Evolutionary conservation across 202 grass and related monocot species (phyloP).

Genomic region (Elaeis oleifera): DNA sequence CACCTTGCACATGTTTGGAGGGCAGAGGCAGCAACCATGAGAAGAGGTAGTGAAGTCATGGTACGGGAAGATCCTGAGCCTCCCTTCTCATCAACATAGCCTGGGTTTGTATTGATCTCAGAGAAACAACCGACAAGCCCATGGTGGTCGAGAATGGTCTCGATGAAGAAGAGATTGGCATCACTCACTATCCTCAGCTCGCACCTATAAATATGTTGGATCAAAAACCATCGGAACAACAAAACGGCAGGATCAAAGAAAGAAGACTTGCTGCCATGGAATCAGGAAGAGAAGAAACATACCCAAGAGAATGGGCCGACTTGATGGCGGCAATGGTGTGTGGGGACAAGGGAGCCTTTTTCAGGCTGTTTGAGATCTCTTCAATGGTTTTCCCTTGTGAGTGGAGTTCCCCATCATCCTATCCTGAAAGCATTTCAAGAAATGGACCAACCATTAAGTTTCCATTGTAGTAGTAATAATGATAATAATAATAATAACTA

Average conservation of each 20-base stretch:
- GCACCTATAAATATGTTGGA: conserved; percentile 18
- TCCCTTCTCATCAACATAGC: conserved; percentile 42
- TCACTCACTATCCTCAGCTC: conserved; percentile 64
- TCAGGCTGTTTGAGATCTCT: conserved; percentile 27
- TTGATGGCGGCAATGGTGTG: conserved; percentile 33
- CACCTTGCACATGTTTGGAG: conserved; percentile 93
- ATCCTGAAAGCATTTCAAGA: conserved; percentile 25
- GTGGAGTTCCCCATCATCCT: conserved; percentile 67
- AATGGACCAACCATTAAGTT: not conserved
- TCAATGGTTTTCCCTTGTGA: conserved; percentile 32
- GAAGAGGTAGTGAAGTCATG: conserved; percentile 35
- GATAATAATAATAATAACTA: no score
- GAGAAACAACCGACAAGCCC: conserved; percentile 53
- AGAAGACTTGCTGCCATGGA: not conserved
- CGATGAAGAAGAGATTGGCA: conserved; percentile 65
- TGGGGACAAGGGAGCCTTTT: conserved; percentile 37
- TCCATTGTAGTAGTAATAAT: no score
- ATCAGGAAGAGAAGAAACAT: not conserved
- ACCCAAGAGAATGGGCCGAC: conserved; percentile 38
- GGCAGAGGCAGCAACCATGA: conserved; percentile 57
- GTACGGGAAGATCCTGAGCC: conserved; percentile 42
- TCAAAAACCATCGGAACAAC: no score
- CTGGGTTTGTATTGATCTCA: conserved; percentile 45
- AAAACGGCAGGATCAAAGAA: no score
- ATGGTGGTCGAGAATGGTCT: conserved; percentile 50